Evolutionary conservation across 2,329 filamentous ascomycete genomes (phyloP).

Genomic region (Tricladium varicosporioides): DNA sequence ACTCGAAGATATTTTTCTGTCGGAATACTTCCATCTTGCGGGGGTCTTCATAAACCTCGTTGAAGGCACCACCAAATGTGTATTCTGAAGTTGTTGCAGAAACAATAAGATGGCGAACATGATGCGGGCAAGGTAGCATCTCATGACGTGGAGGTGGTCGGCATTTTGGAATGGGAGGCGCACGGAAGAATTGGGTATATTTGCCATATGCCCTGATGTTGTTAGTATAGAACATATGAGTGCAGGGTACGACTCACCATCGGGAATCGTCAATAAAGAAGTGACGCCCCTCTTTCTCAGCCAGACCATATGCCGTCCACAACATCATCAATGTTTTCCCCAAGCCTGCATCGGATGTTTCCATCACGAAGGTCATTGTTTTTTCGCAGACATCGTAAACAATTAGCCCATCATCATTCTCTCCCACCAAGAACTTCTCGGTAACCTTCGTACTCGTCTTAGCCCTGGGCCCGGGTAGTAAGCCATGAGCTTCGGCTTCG

Average conservation of each 20-base stretch:
- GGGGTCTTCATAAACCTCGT: constrained; percentile 48
- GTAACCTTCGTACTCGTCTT: constrained; percentile 33
- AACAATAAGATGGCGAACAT: constrained; percentile 71
- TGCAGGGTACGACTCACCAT: constrained; percentile 47
- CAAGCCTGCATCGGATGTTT: constrained; percentile 71
- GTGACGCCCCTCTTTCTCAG: constrained; percentile 67
- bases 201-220: constrained; percentile 65
- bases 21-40: constrained; percentile 48
- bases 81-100: constrained; percentile 65
- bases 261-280: constrained; percentile 85
- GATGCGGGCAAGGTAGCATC: constrained; percentile 76
- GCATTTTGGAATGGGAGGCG: constrained; percentile 64
- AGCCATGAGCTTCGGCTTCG: constrained; percentile 64
- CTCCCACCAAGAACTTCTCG: constrained; percentile 44
- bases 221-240: constrained; percentile 12
- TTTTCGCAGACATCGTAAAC: constrained; percentile 60
- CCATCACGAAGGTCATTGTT: constrained; percentile 76
- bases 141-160: constrained; percentile 70
- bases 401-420: constrained; percentile 42
- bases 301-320: constrained; percentile 82
- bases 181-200: constrained; percentile 69
- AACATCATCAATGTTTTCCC: constrained; percentile 74
- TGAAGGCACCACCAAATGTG: constrained; percentile 61
- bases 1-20: constrained; percentile 61
- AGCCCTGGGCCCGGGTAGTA: constrained; percentile 48